Percentiles rank a stretch among this genome's conserved stretches.
Conservation (phyloP, 73 alveolate species). For the Tetrahymena borealis region DNA sequence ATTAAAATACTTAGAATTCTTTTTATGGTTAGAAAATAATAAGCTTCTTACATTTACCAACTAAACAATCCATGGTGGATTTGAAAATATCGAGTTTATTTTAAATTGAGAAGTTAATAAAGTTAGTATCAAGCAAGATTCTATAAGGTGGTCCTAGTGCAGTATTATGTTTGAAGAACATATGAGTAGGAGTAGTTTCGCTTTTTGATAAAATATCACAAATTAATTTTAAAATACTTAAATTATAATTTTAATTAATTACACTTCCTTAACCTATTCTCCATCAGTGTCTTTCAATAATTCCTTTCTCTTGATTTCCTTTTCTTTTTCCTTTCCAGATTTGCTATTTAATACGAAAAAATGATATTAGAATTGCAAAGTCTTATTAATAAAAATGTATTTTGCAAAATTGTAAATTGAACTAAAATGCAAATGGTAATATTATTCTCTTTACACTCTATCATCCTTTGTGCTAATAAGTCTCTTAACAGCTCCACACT, state of each 20-base stretch:
- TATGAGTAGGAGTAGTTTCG: constrained; percentile 48
- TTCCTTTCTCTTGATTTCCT: constrained; percentile 50
- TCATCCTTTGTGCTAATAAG: constrained; percentile 88
- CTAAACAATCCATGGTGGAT: constrained; percentile 95
- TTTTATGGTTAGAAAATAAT: not conserved
- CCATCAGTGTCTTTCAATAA: constrained; percentile 35
- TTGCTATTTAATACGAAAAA: not conserved
- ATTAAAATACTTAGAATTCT: not conserved
- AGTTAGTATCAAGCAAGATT: constrained; percentile 97
- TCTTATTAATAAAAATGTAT: constrained; percentile 5
- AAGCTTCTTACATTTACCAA: constrained; percentile 78
- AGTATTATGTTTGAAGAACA: constrained; percentile 82
- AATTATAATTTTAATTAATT: not conserved
- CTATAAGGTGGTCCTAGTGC: constrained; percentile 96
- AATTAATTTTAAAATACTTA: not conserved
- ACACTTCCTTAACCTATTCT: not conserved
- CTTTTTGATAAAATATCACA: constrained; percentile 17
- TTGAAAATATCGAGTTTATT: constrained; percentile 95
- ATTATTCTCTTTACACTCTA: constrained; percentile 71
- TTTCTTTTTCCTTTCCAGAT: not conserved
- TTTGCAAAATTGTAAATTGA: no score
- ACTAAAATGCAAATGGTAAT: no score
- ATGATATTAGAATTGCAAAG: constrained; percentile 2
- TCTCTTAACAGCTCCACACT: constrained; percentile 93
- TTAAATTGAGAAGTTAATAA: constrained; percentile 97